Conservation (phyloP, 1,139 yeast species). For the Martiniozyma asiatica region DNA sequence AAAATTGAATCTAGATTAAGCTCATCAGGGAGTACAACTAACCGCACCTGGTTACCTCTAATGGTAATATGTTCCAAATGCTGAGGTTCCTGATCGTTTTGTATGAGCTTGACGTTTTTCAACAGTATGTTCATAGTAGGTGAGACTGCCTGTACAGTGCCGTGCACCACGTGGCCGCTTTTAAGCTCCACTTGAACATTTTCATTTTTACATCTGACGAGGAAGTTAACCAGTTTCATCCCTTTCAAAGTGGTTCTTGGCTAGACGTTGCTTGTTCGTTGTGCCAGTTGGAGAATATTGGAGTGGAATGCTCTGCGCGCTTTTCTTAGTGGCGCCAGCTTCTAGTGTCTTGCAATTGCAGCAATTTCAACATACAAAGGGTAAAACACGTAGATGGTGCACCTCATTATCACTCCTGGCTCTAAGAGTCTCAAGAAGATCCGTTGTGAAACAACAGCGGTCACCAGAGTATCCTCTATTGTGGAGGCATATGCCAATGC, state of each 20-base stretch:
- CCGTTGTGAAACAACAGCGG: slow-evolving; percentile 24
- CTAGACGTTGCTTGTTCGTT: slow-evolving; percentile 6
- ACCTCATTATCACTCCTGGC: slow-evolving; percentile 19
- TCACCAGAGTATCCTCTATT: slow-evolving; percentile 21
- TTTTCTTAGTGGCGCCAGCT: too few relatives aligned
- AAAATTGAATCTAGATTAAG: slow-evolving; percentile 69
- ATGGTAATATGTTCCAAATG: slow-evolving; percentile 75
- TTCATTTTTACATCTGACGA: slow-evolving; percentile 80
- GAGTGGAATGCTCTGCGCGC: too few relatives aligned
- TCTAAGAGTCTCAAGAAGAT: slow-evolving; percentile 21
- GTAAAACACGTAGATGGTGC: slow-evolving; percentile 15
- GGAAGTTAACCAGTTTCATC: slow-evolving; percentile 56
- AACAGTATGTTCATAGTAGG: slow-evolving; percentile 89
- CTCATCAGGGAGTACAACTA: slow-evolving; percentile 78
- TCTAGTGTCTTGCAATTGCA: too few relatives aligned
- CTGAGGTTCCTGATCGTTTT: slow-evolving; percentile 47
- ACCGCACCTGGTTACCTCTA: slow-evolving; percentile 84
- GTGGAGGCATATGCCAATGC: slow-evolving; percentile 28
- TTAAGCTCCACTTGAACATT: slow-evolving; percentile 87
- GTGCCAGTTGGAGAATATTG: background rate
- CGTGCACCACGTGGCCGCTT: slow-evolving; percentile 69
- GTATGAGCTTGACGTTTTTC: slow-evolving; percentile 62
- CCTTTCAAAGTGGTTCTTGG: too few relatives aligned
- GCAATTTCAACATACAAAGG: background rate
- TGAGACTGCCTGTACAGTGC: slow-evolving; percentile 67